Evolutionary conservation across 768 basidiomycete genomes (phyloP).

Genomic region (Kwoniella pini): DNA sequence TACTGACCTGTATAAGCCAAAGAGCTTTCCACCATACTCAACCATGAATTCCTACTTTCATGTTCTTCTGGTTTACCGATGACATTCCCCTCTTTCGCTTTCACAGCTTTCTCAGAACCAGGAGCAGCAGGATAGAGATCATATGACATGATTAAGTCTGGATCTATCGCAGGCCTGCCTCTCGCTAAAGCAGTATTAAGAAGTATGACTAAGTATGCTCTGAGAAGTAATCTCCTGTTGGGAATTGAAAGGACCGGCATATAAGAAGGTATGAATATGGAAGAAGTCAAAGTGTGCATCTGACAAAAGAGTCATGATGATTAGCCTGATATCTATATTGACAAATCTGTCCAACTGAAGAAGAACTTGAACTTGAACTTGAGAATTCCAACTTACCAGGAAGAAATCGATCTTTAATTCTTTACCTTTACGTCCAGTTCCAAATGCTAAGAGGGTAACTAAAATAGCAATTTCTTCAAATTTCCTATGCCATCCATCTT

Average conservation of each 20-base stretch:
- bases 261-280: slow-evolving; percentile 41
- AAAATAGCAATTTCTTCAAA: slow-evolving; percentile 39
- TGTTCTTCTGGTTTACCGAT: slow-evolving; percentile 19
- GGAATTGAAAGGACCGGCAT: slow-evolving; percentile 25
- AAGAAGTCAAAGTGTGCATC: slow-evolving; percentile 46
- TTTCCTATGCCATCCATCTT: slow-evolving; percentile 27
- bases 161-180: slow-evolving; percentile 32
- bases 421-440: slow-evolving; percentile 28
- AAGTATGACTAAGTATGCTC: slow-evolving; percentile 26
- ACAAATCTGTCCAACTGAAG: not conserved
- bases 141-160: slow-evolving; percentile 28
- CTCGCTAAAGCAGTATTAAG: slow-evolving; percentile 31
- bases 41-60: slow-evolving; percentile 35
- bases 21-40: slow-evolving; percentile 28
- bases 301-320: not conserved
- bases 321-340: not conserved
- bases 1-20: slow-evolving; percentile 37
- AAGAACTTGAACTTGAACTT: not conserved
- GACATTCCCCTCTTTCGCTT: slow-evolving; percentile 1
- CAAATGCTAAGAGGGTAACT: slow-evolving; percentile 32
- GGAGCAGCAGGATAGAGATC: slow-evolving; percentile 26
- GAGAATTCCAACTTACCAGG: slow-evolving; percentile 41
- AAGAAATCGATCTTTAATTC: slow-evolving; percentile 42
- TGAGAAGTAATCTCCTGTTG: slow-evolving; percentile 31
- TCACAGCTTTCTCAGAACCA: slow-evolving; percentile 4